Evolutionary conservation across 805 yeast genomes (phyloP), one percentile per base, ranked within the genome.

Genomic region (Yarrowia keelungensis): DNA sequence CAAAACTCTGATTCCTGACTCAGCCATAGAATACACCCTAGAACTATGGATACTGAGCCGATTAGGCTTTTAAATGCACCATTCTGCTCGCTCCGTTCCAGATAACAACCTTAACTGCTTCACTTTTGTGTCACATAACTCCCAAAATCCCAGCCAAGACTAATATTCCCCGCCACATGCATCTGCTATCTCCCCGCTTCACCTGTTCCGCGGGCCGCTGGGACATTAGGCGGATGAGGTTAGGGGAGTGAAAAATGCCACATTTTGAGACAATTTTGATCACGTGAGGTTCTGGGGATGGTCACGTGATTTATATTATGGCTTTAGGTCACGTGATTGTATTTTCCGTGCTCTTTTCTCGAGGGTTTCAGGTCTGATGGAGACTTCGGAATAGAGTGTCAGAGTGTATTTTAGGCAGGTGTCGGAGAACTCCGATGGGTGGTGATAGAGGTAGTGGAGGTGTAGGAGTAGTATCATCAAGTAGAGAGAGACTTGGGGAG

Each of bases 141-240:
- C 39, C 39, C 39, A 9, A 5, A 5, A 5, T 38, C 39, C 39
- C 39, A 38, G 58, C 58, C 58, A 53, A 53, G 58, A 53, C 43
- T 11, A 49, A 32, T 16, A 35, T 36, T 26, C 56, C 58, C 41
- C 15, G 8, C 22, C 42, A 38, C 58, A 53, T 53, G 59, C 59
- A 39, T 5, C 59, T 14, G 47, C 62, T 56, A 56, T 56, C 62
- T 41, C 26, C 62, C 62, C 62, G 62, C 39, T 56, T 56, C 26
- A 47, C 15, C 32, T 8, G 26, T 3, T 38, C 22, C 22, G 5
- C 62, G 62, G 62, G 62, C 62, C 62, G 62, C 62, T 19, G 59
- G 58, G 56, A 51, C 56, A 51, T 35, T 5, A 8, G n/a, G 15
- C 39, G 39, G 38, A 10, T 4, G 15, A 10, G 45, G 59, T 38